Evolutionary conservation across 495 filamentous ascomycete genomes (phyloP), one percentile per base, ranked within the genome.

Genomic region (Tirmania nivea): DNA sequence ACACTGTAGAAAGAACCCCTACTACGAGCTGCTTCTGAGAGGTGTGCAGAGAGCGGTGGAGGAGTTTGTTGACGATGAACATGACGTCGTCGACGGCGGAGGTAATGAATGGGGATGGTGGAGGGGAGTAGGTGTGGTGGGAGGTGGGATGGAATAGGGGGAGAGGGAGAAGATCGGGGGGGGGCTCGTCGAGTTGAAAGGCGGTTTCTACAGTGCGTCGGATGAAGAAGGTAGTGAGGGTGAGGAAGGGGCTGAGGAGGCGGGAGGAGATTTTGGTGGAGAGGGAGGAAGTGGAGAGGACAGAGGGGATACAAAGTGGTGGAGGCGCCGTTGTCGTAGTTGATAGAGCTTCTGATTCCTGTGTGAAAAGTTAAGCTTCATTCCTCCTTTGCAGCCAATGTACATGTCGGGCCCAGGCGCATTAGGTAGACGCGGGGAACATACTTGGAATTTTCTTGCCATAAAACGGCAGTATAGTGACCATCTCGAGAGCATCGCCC

Each of bases 51-150:
- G 86, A 81, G 55, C 86, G 81, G 50, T 86, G 80, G 39, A 96
- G 72, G 42, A 94, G 80, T 50, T 88, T 83, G 63, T 92, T 89
- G 62, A 94, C 86, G 57, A 95, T 94, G 69, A 95, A 97, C 92
- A 96, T 96, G 53, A 96, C 88, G 67, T 93, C 90, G 70, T 96
- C 90, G 9, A 97, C 88, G 1, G 90, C 86, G 0, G 87, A 92
- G 51, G 87, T 89, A 61, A 97, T 94, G 59, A 83, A 92, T 10
- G 90, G 92, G 2, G 61, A 54, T 11, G 56, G 58, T 8, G 55
- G 51, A 4, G 61, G 58, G n/a, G 36, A 50, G 11, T 37, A 39
- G 90, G 90, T 2, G 62, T 55, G 11, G 54, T 59, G 11, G 52
- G 51, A 6, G 61, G 58, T 9, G 45, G 50, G 12, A 39, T 35